Evolutionary conservation across 164 flowering plant genomes (phyloP).

Genomic region (Pachysandra terminalis): DNA sequence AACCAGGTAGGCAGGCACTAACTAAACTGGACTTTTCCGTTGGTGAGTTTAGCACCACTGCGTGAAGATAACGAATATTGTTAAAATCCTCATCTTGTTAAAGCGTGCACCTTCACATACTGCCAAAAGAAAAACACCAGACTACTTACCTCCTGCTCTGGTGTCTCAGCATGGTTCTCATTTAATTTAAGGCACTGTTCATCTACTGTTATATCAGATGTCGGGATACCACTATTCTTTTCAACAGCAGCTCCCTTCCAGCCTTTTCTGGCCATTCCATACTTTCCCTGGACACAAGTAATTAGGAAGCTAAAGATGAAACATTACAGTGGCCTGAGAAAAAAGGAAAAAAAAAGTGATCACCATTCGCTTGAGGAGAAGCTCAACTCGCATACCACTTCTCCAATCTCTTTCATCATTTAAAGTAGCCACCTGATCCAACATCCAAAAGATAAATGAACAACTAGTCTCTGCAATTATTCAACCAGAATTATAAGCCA

Average conservation of each 20-base stretch:
- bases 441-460: conserved; percentile 6
- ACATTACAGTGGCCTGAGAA: neutral
- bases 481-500: neutral
- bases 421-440: conserved; percentile 57
- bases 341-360: neutral
- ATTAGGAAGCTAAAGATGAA: neutral
- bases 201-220: conserved; percentile 33
- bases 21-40: no score
- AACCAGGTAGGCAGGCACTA: no score
- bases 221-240: conserved; percentile 27
- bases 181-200: conserved; percentile 30
- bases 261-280: conserved; percentile 35
- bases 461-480: neutral
- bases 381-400: conserved; percentile 80
- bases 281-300: conserved; percentile 36
- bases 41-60: no score
- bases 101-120: no score
- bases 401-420: conserved; percentile 87
- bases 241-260: conserved; percentile 46
- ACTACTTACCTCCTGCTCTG: conserved; percentile 52
- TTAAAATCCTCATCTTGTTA: no score
- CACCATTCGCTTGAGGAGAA: conserved; percentile 59
- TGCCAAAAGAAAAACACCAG: neutral
- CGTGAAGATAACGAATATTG: no score
- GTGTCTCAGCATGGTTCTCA: conserved; percentile 52